phyloP scores from a whole-genome alignment of 1,284 basidiomycete genomes.

The Boletus smithii region DNA sequence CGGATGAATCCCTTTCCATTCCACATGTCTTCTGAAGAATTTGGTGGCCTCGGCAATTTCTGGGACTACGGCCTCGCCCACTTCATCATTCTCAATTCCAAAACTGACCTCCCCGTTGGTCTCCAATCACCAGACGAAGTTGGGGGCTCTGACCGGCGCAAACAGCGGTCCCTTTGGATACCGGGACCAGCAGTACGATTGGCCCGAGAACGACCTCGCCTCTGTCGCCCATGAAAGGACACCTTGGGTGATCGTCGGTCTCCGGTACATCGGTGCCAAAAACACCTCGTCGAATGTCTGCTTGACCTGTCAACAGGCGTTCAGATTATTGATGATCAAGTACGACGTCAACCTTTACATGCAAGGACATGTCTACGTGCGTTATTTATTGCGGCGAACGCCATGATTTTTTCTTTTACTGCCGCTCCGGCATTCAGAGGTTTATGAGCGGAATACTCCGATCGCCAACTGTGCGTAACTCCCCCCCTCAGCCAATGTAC shows the following conservation, averaged over 20 bases:
- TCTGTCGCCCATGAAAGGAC: constrained; percentile 23
- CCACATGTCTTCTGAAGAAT: constrained; percentile 28
- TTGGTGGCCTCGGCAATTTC: constrained; percentile 28
- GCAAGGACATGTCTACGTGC: constrained; percentile 28
- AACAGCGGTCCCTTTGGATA: constrained; percentile 27
- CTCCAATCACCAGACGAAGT: constrained; percentile 24
- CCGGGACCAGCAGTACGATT: constrained; percentile 28
- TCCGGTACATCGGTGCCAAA: constrained; percentile 24
- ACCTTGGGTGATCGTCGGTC: constrained; percentile 29
- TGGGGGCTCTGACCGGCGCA: constrained; percentile 17
- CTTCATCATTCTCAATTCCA: constrained; percentile 22
- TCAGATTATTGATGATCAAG: constrained; percentile 32
- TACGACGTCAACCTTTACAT: constrained; percentile 33
- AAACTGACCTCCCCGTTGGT: constrained; percentile 26
- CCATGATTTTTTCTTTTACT: no score
- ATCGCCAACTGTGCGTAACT: constrained; percentile 27
- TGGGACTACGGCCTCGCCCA: constrained; percentile 33
- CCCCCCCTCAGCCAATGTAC: constrained; percentile 10
- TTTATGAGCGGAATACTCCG: constrained; percentile 28
- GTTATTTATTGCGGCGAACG: background rate
- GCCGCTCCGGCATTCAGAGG: constrained; percentile 2
- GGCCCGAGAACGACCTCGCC: constrained; percentile 29
- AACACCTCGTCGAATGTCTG: constrained; percentile 16
- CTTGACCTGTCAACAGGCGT: constrained; percentile 26
- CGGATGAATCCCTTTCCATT: background rate